phyloP scores from a whole-genome alignment of 2,329 filamentous ascomycete species.

The Cladobotryum mycophilum region DNA sequence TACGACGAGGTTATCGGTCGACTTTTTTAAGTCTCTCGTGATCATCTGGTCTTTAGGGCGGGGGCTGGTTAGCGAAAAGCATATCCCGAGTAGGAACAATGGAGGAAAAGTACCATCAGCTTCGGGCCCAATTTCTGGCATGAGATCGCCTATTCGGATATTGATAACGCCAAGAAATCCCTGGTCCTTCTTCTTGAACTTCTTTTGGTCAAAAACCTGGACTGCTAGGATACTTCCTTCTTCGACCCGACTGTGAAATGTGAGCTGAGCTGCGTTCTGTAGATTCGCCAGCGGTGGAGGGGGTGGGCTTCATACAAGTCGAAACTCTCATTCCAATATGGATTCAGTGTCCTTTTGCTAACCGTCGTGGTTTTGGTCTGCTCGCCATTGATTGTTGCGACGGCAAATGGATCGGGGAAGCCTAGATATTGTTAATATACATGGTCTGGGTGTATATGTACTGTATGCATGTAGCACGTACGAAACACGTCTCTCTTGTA shows the following conservation, averaged over 20 bases:
- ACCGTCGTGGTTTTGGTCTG: constrained; percentile 97
- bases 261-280: constrained; percentile 1
- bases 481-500: constrained; percentile 99
- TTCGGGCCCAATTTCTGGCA: constrained; percentile 74
- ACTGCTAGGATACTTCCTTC: constrained; percentile 96
- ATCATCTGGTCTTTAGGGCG: constrained; percentile 81
- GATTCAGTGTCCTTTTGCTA: constrained; percentile 94
- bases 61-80: constrained; percentile 20
- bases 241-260: constrained; percentile 64
- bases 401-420: constrained; percentile 95
- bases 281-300: constrained; percentile 6
- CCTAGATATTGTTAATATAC: constrained; percentile 48
- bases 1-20: constrained; percentile 94
- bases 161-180: constrained; percentile 98
- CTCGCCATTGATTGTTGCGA: constrained; percentile 94
- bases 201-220: constrained; percentile 99
- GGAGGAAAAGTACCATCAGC: constrained; percentile 68
- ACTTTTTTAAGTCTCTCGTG: constrained; percentile 93
- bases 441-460: neutral
- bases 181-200: constrained; percentile 99
- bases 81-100: constrained; percentile 1
- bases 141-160: constrained; percentile 87
- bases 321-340: constrained; percentile 99
- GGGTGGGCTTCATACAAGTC: constrained; percentile 68
- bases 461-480: constrained; percentile 46